Evolutionary conservation across 2,329 filamentous ascomycete species (phyloP).

Genomic region (Xylaria sp.): DNA sequence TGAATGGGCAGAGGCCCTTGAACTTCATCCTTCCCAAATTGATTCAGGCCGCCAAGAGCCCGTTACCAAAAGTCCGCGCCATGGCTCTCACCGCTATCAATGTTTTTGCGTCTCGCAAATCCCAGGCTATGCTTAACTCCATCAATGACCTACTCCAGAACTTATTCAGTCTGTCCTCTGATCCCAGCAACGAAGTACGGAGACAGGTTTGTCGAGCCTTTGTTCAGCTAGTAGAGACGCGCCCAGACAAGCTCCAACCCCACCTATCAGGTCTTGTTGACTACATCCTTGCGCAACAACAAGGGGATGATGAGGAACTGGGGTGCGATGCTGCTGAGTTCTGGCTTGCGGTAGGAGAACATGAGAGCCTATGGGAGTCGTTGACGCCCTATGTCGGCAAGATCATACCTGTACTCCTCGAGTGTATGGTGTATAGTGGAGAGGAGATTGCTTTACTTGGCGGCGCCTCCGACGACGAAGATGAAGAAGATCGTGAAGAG

Average conservation of each 20-base stretch:
- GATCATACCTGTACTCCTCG: conserved; percentile 87
- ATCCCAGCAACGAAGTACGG: conserved; percentile 80
- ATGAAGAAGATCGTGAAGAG: conserved; percentile 85
- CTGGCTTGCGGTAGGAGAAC: conserved; percentile 92
- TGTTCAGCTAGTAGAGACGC: conserved; percentile 87
- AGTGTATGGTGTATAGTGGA: conserved; percentile 95
- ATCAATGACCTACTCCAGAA: conserved; percentile 82
- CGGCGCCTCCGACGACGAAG: conserved; percentile 85
- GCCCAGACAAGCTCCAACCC: conserved; percentile 87
- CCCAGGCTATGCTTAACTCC: conserved; percentile 78
- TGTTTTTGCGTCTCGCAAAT: conserved; percentile 85
- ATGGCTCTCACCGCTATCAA: conserved; percentile 86
- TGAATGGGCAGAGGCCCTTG: conserved; percentile 86
- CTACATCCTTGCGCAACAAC: conserved; percentile 91
- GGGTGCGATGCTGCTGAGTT: conserved; percentile 96
- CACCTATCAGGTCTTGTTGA: conserved; percentile 88
- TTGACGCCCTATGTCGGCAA: conserved; percentile 79
- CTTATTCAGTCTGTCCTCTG: conserved; percentile 80
- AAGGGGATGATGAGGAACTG: conserved; percentile 84
- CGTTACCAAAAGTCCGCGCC: conserved; percentile 76
- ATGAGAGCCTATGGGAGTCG: conserved; percentile 76
- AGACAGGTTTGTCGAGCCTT: conserved; percentile 93
- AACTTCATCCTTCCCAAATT: conserved; percentile 89
- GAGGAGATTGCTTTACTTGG: conserved; percentile 89
- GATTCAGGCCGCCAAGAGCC: conserved; percentile 81